Percentiles rank a stretch among this genome's conserved stretches.
phyloP scores from a whole-genome alignment of 2,329 filamentous ascomycete species.

The Gyromitra esculenta region DNA sequence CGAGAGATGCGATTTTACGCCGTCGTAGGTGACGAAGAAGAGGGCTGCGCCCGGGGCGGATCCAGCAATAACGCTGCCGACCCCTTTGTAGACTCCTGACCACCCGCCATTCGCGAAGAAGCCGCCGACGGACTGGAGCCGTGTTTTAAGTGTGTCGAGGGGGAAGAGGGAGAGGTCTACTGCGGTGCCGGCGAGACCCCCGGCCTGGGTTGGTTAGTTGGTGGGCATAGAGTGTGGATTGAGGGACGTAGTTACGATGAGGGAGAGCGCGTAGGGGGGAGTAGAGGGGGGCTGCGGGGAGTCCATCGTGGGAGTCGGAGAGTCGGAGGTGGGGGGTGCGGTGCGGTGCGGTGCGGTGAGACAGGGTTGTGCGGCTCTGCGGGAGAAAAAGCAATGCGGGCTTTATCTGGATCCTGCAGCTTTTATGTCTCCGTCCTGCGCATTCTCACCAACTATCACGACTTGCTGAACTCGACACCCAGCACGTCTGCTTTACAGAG shows the following conservation, averaged over 20 bases:
- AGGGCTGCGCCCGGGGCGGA: conserved; percentile 93
- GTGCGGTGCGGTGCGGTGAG: neutral
- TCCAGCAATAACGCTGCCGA: conserved; percentile 87
- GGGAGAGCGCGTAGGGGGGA: conserved; percentile 48
- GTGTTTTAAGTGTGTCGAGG: conserved; percentile 98
- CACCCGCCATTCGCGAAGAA: conserved; percentile 88
- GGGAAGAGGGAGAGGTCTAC: conserved; percentile 97
- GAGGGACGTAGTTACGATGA: conserved; percentile 40
- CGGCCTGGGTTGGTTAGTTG: conserved; percentile 67
- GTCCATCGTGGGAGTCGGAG: conserved; percentile 35
- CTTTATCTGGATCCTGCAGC: neutral
- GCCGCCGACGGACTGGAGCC: conserved; percentile 82
- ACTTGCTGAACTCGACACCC: neutral
- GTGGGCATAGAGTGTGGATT: neutral
- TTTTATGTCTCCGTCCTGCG: conserved; percentile 1
- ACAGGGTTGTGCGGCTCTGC: conserved; percentile 26
- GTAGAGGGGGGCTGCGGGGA: conserved; percentile 32
- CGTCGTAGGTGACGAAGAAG: conserved; percentile 96
- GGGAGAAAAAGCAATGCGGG: neutral
- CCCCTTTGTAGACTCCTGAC: conserved; percentile 88
- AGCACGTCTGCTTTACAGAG: neutral
- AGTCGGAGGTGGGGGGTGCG: conserved; percentile 3
- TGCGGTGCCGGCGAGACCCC: conserved; percentile 90
- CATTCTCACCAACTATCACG: neutral
- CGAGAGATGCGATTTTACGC: conserved; percentile 69